A percentile compares a stretch with the other conserved stretches of the same genome.
Conservation (phyloP, 108 stramenopile species). For the Skeletonema costatum region DNA sequence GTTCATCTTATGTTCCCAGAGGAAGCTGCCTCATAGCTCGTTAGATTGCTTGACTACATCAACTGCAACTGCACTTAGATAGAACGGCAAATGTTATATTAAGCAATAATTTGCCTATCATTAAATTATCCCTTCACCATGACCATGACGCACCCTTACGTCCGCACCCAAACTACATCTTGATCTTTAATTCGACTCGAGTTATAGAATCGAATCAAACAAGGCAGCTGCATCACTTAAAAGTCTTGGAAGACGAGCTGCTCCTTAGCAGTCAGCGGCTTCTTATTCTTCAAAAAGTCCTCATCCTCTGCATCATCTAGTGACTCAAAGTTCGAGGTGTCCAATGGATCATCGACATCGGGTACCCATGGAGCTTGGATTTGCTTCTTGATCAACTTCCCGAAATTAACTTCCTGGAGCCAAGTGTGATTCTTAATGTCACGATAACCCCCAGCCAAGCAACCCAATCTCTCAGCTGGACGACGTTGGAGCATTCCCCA, state of each 20-base stretch:
- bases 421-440: conserved; percentile 82
- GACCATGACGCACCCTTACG: too few species aligned
- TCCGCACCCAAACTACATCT: too few species aligned
- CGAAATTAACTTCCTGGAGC: conserved; percentile 84
- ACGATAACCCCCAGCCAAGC: conserved; percentile 65
- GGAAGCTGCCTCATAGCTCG: too few species aligned
- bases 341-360: conserved; percentile 75
- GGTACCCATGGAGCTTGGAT: conserved; percentile 93
- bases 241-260: conserved; percentile 50
- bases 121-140: too few species aligned
- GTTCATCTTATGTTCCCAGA: too few species aligned
- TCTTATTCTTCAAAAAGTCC: conserved; percentile 32
- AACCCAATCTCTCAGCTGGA: conserved; percentile 73
- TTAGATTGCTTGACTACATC: too few species aligned
- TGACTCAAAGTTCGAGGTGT: conserved; percentile 91
- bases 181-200: too few species aligned
- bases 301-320: conserved; percentile 48
- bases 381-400: conserved; percentile 65
- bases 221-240: not conserved
- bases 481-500: conserved; percentile 66
- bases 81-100: too few species aligned
- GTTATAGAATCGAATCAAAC: too few species aligned
- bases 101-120: too few species aligned
- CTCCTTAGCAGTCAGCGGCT: conserved; percentile 43
- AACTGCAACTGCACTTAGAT: too few species aligned